phyloP scores from a whole-genome alignment of 2,329 filamentous ascomycete species.

The Lecanosticta acicola region DNA sequence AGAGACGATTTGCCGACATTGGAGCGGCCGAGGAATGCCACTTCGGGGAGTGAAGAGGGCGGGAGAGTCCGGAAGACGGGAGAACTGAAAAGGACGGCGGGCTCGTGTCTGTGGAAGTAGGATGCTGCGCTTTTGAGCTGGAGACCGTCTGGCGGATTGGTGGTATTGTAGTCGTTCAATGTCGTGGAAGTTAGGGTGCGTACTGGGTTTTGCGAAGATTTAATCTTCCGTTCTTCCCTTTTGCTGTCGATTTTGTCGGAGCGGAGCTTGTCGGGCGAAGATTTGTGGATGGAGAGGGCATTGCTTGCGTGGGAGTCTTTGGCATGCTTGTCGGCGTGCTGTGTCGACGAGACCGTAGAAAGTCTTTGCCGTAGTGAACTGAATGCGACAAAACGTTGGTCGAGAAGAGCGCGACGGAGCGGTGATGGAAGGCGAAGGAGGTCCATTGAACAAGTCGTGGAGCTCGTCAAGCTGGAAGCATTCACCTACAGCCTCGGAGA shows the following conservation, averaged over 20 bases:
- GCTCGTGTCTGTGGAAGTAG: constrained; percentile 46
- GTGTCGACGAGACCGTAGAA: constrained; percentile 5
- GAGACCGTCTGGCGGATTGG: constrained; percentile 28
- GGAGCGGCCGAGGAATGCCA: constrained; percentile 62
- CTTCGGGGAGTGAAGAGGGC: constrained; percentile 51
- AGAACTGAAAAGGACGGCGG: constrained; percentile 55
- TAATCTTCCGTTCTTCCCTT: not conserved
- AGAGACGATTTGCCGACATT: constrained; percentile 66
- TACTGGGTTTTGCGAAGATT: constrained; percentile 19
- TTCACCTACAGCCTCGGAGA: not conserved
- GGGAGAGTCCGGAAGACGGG: constrained; percentile 57
- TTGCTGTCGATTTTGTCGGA: constrained; percentile 5
- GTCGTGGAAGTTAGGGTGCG: constrained; percentile 26
- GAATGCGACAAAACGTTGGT: not conserved
- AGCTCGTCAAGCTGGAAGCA: not conserved
- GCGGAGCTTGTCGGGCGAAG: constrained; percentile 28
- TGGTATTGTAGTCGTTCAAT: constrained; percentile 32
- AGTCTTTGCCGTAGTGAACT: constrained; percentile 4
- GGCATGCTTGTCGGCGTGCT: not conserved
- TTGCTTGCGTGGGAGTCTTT: not conserved
- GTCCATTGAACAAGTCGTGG: constrained; percentile 19
- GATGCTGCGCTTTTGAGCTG: constrained; percentile 38
- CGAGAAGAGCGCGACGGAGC: constrained; percentile 17
- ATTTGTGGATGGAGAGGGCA: constrained; percentile 30
- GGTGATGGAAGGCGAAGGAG: constrained; percentile 24